phyloP scores from a whole-genome alignment of 441 rosid species.

The Croton setiger region DNA sequence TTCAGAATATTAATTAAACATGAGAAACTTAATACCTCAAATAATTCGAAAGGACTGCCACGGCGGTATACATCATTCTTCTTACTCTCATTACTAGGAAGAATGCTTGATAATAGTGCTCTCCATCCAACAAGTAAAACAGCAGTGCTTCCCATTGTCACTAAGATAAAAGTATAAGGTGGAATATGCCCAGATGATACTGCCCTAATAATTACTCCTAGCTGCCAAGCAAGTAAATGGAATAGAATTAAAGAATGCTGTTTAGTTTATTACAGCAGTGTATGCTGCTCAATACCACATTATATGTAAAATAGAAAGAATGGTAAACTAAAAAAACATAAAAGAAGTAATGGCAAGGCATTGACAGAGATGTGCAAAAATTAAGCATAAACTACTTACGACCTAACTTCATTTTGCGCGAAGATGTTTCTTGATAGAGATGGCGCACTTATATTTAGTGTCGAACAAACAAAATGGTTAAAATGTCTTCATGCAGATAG shows the following conservation, averaged over 20 bases:
- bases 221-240: constrained; percentile 36
- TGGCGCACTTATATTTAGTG: background rate
- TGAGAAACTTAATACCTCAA: constrained; percentile 52
- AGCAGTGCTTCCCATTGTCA: constrained; percentile 85
- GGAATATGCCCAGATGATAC: constrained; percentile 62
- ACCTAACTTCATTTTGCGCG: background rate
- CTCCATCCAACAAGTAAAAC: constrained; percentile 84
- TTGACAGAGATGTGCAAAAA: background rate
- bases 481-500: background rate
- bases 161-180: constrained; percentile 52
- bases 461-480: background rate
- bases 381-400: background rate
- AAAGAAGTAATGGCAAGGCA: background rate
- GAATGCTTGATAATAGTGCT: constrained; percentile 50
- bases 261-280: constrained; percentile 11
- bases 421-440: background rate
- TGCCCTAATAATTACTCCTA: constrained; percentile 68
- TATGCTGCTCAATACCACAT: background rate
- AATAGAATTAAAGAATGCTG: constrained; percentile 9
- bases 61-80: constrained; percentile 63
- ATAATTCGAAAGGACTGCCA: constrained; percentile 84
- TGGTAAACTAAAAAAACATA: background rate
- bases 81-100: constrained; percentile 49
- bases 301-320: background rate
- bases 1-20: constrained; percentile 1